Evolutionary conservation across 495 filamentous ascomycete genomes (phyloP).

Genomic region (Staphylotrichum tortipilum): DNA sequence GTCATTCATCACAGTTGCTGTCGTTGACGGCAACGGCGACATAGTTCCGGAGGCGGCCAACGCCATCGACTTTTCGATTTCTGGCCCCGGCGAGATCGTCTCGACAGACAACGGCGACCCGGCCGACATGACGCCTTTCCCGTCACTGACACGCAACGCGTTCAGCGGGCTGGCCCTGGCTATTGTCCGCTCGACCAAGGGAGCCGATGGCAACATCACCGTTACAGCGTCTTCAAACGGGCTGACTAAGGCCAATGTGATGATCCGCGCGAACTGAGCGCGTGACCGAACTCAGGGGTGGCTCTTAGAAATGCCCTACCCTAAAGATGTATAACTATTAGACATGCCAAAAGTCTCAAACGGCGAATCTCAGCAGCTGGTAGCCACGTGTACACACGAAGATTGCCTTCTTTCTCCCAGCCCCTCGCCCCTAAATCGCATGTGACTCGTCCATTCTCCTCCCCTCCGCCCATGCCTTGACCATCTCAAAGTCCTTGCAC

Average conservation of each 20-base stretch:
- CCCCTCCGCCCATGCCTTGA: constrained; percentile 1
- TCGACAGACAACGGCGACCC: constrained; percentile 43
- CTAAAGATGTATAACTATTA: not conserved
- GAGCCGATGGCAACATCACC: not conserved
- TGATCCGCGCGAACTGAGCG: not conserved
- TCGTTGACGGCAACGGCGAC: constrained; percentile 28
- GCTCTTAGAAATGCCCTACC: not conserved
- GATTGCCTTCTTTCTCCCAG: not conserved
- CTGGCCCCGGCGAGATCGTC: constrained; percentile 34
- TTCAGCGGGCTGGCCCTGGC: constrained; percentile 37
- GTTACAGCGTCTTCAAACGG: not conserved
- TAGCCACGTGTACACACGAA: not conserved
- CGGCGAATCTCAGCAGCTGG: too few species aligned
- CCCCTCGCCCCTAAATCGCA: not conserved
- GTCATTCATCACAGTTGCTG: constrained; percentile 34
- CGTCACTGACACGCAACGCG: constrained; percentile 33
- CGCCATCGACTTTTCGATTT: constrained; percentile 35
- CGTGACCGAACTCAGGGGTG: not conserved
- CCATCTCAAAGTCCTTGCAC: constrained; percentile 2
- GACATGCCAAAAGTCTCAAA: not conserved
- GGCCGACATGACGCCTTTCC: constrained; percentile 35
- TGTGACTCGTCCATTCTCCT: not conserved
- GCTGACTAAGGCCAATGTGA: not conserved
- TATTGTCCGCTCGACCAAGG: constrained; percentile 27
- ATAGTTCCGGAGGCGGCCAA: constrained; percentile 23